Conservation (phyloP, 345 rosid genomes). For the Gossypium bickii region DNA sequence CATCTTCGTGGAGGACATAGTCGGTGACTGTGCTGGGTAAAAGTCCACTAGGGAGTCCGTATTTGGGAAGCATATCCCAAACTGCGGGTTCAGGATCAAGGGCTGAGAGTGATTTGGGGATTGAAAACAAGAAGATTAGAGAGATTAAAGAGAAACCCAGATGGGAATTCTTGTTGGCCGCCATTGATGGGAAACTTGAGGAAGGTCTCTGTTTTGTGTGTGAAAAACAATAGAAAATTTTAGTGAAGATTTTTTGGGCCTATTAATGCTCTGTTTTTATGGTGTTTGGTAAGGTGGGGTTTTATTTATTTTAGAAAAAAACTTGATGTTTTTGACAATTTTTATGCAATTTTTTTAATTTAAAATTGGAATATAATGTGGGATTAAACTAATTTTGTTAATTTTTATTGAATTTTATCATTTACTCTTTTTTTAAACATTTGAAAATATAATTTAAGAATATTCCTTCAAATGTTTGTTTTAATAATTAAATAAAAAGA, state of each 20-base stretch:
- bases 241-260: background rate
- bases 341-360: background rate
- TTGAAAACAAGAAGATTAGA: conserved; percentile 25
- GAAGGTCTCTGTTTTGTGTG: background rate
- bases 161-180: conserved; percentile 1
- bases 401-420: too few species aligned
- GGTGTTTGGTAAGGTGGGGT: background rate
- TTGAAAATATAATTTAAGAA: too few species aligned
- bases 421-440: too few species aligned
- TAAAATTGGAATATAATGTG: background rate
- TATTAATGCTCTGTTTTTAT: background rate
- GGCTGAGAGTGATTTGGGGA: conserved; percentile 21
- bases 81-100: conserved; percentile 41
- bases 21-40: conserved; percentile 54
- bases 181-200: background rate
- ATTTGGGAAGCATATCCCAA: conserved; percentile 76
- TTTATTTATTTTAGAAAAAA: background rate
- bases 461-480: too few species aligned
- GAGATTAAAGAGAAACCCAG: conserved; percentile 15
- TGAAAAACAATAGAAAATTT: background rate
- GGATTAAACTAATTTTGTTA: background rate
- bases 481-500: too few species aligned
- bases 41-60: conserved; percentile 86
- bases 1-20: conserved; percentile 64
- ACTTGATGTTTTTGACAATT: background rate